Base-by-base conservation (phyloP, 306 rosid species). In the Pyrus betulifolia region DNA sequence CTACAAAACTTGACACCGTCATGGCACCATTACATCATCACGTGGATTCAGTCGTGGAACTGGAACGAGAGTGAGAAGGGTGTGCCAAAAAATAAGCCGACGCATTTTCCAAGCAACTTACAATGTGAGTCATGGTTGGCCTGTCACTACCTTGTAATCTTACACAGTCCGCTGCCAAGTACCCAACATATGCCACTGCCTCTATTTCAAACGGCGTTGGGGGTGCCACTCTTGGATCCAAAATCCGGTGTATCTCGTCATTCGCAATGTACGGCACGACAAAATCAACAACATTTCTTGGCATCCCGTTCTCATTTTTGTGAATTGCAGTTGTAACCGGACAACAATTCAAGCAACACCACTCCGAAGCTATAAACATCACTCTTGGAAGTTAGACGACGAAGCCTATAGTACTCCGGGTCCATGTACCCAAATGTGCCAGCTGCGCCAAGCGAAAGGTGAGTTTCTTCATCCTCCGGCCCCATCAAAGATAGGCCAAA, bases 361-460 rank as follows among this genome's bases (percentile, higher is more conserved):
- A 95, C 94, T 0, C 98, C 97, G 6, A 95, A 95, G 46, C 98
- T 95, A 52, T 92, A 95, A 22, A 95, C 98, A 17, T 95, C 97
- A 17, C 93, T 95, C 77, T 95, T 95, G 1, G 91, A 66, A 0
- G 97, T 95, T 22, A 95, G 33, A 18, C 80, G 87, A 5, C 89
- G 97, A 61, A 92, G 93, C 30, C 96, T 79, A 2, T 90, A 95
- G 74, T 95, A 95, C 67, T 92, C 98, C 1, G 98, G 98, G 25
- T 95, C 98, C 81, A 95, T 95, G 84, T 93, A 93, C 1, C 97
- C 97, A 4, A 93, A 87, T 0, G 97, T 90, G 2, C 97, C 96
- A 2, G 96, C 97, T 0, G 90, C 97, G 0, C 78, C 79, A 11
- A 89, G 79, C 0, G 94, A 89, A 33, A 89, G 85, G 30, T 86